Percentiles rank a stretch among this genome's conserved stretches.
Evolutionary conservation across 768 basidiomycete species (phyloP).

Genomic region (Russula virescens): DNA sequence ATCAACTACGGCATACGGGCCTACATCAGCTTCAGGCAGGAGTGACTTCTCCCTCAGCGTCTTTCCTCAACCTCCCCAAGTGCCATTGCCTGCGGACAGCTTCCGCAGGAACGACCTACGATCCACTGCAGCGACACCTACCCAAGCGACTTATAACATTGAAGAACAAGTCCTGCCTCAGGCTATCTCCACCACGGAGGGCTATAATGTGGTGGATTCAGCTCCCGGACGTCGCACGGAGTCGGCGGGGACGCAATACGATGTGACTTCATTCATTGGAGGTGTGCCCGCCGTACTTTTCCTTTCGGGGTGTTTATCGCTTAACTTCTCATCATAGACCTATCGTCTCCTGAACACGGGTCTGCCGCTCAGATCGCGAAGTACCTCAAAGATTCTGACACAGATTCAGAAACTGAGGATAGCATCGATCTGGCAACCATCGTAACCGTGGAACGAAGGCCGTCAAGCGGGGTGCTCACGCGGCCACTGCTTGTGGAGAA

Average conservation of each 20-base stretch:
- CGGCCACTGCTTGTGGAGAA: constrained; percentile 1
- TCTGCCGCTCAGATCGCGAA: not conserved
- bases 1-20: constrained; percentile 7
- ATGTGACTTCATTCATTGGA: constrained; percentile 71
- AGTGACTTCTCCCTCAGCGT: constrained; percentile 65
- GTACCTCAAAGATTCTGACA: constrained; percentile 1
- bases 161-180: constrained; percentile 26
- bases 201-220: not conserved
- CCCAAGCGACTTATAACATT: constrained; percentile 27
- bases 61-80: constrained; percentile 59
- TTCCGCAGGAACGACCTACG: not conserved
- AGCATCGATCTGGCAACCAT: constrained; percentile 13
- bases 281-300: constrained; percentile 33
- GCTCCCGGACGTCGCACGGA: constrained; percentile 27
- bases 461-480: constrained; percentile 9
- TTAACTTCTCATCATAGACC: constrained; percentile 27
- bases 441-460: constrained; percentile 17
- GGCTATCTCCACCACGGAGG: constrained; percentile 19
- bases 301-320: not conserved
- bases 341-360: constrained; percentile 31
- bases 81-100: constrained; percentile 5
- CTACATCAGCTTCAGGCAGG: constrained; percentile 25
- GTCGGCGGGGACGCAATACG: constrained; percentile 53
- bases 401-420: constrained; percentile 3
- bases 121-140: constrained; percentile 12